A percentile compares a stretch with the other conserved stretches of the same genome.
Conservation (phyloP, 805 yeast species). For the Candida nanaspora region DNA sequence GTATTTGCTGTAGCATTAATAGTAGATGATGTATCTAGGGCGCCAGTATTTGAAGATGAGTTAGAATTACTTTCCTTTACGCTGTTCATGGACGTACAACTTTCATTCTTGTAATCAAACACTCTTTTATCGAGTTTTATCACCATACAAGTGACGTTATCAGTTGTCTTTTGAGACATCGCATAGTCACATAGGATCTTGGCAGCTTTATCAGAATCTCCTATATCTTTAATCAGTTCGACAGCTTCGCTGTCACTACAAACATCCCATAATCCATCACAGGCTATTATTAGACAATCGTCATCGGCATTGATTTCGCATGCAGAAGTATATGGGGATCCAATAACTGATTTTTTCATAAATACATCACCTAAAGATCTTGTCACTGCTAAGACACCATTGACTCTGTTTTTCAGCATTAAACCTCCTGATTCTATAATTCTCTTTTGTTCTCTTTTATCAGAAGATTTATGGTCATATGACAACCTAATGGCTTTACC, state of each 20-base stretch:
- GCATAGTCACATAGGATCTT: constrained; percentile 65
- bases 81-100: not conserved
- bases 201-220: constrained; percentile 62
- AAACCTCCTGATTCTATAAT: constrained; percentile 78
- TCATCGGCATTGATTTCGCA: constrained; percentile 64
- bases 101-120: constrained; percentile 20
- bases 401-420: constrained; percentile 84
- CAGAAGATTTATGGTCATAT: constrained; percentile 92
- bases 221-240: constrained; percentile 48
- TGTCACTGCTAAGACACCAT: constrained; percentile 93
- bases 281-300: constrained; percentile 80
- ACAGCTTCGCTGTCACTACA: constrained; percentile 81
- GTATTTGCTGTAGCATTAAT: not conserved
- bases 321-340: constrained; percentile 87
- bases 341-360: constrained; percentile 82
- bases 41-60: not conserved
- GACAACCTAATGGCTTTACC: constrained; percentile 73
- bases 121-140: constrained; percentile 46
- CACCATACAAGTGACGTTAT: constrained; percentile 91
- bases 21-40: not conserved
- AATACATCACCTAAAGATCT: constrained; percentile 91
- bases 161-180: constrained; percentile 72
- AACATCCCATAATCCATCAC: constrained; percentile 98
- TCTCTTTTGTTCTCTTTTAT: constrained; percentile 66
- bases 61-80: no score